Percentiles rank a stretch among this genome's conserved stretches.
These are phyloP conservation scores for Bimuria novae-zelandiae DNA, from an alignment of 2,329 filamentous ascomycete species.

Conservation along the genomic window DNA sequence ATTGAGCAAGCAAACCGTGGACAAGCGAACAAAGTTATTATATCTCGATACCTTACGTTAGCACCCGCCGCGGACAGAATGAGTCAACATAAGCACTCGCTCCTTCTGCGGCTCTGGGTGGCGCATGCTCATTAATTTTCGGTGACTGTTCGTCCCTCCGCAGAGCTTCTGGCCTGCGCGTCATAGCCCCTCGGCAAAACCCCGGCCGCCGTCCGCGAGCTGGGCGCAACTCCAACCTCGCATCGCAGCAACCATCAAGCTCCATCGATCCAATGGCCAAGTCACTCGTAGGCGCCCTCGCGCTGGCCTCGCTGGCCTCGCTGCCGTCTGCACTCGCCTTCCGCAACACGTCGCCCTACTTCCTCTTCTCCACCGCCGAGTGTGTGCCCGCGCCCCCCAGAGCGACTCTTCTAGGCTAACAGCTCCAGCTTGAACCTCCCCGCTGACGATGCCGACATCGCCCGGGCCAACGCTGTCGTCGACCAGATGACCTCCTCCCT, in stretches of 20 bases:
- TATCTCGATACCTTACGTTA: too few relatives aligned
- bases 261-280: constrained; percentile 46
- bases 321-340: constrained; percentile 71
- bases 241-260: constrained; percentile 7
- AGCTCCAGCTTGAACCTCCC: constrained; percentile 34
- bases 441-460: constrained; percentile 39
- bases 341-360: constrained; percentile 84
- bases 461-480: constrained; percentile 50
- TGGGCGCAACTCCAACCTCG: too few relatives aligned
- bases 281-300: constrained; percentile 53
- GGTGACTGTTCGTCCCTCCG: too few relatives aligned
- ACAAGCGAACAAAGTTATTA: too few relatives aligned
- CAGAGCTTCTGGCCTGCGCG: too few relatives aligned
- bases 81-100: too few relatives aligned
- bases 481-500: constrained; percentile 56
- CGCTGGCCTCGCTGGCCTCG: constrained; percentile 56
- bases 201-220: too few relatives aligned
- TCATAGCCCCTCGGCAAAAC: too few relatives aligned
- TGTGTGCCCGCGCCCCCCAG: constrained; percentile 54
- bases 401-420: constrained; percentile 28
- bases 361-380: constrained; percentile 83
- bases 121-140: too few relatives aligned
- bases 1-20: too few relatives aligned
- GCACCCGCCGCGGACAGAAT: too few relatives aligned
- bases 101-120: too few relatives aligned